Base-by-base conservation (phyloP, 495 filamentous ascomycete species). In the Geopyxis carbonaria region DNA sequence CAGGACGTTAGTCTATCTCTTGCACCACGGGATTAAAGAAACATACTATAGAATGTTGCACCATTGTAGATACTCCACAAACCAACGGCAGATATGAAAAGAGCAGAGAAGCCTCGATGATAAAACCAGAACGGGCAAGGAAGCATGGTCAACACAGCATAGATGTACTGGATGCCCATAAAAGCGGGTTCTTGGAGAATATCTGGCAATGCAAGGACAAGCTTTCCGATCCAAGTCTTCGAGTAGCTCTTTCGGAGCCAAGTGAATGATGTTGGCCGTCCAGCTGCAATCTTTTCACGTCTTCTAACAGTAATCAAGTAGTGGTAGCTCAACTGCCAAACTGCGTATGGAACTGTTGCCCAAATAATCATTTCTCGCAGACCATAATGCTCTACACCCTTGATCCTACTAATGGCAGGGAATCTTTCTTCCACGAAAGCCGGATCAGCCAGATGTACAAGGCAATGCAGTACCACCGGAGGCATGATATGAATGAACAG, bases 401-500 rank as follows among this genome's bases (percentile, higher is more conserved):
- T 81, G 63, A 97, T 79, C 23, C 69, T 67, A 62, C 79, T 80
- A 45, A 94, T 71, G 8, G 84, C 85, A 1, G 87, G 86, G 59
- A 92, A 94, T n/a, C 76, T 70, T 24, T 64, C 55, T 39, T 70
- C 61, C 52, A 86, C 75, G 24, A 65, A 57, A 5, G 69, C 69
- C 9, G 70, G 61, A 3, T 76, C 57, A 15, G 84, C 65, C 32
- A 94, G 65, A 53, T 97, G 89, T 27, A 92, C 80, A 19, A 95
- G 64, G 53, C 83, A 91, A 60, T 97, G 89, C 31, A 94, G 66
- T 16, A 85, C 77, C 6, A 80, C 84, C 33, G 84, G 89, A 3
- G 89, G 89, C 86, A 95, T 95, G 49, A 97, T 93, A 61, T 97
- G 89, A 47, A 97, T 93, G 63, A 97, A 95, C 20, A 95, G 61